Conservation (phyloP, 495 filamentous ascomycete genomes). For the Neurospora sp. region DNA sequence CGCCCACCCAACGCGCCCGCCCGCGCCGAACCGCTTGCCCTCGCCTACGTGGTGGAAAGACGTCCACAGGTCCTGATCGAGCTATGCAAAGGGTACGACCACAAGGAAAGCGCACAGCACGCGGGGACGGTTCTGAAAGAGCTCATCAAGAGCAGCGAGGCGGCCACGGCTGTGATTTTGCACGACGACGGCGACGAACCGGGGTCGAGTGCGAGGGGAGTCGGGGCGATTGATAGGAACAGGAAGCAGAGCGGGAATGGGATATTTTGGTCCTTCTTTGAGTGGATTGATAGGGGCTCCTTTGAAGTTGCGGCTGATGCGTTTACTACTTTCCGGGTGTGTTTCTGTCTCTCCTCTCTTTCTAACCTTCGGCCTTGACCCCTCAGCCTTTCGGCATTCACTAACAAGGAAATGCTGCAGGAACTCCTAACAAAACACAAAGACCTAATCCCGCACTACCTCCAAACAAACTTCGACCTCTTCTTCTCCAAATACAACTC, state of each 20-base stretch:
- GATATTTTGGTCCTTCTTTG: conserved; percentile 96
- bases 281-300: conserved; percentile 87
- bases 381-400: no score
- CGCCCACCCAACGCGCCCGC: conserved; percentile 47
- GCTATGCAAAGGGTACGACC: conserved; percentile 79
- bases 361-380: no score
- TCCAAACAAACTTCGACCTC: conserved; percentile 74
- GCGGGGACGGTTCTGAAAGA: conserved; percentile 88
- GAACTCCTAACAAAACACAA: conserved; percentile 95
- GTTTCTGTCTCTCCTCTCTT: conserved; percentile 7
- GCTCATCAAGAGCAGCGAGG: conserved; percentile 74
- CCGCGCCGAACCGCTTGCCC: conserved; percentile 62
- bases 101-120: conserved; percentile 84
- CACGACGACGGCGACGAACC: conserved; percentile 71
- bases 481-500: conserved; percentile 90
- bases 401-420: conserved; percentile 29
- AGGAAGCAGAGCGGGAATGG: conserved; percentile 61
- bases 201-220: conserved; percentile 40
- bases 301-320: conserved; percentile 98
- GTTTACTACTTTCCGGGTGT: conserved; percentile 90
- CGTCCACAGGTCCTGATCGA: conserved; percentile 81
- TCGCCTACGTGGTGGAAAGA: conserved; percentile 74
- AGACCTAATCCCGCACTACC: conserved; percentile 71
- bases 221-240: conserved; percentile 58
- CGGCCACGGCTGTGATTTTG: conserved; percentile 76